Conservation (phyloP, 495 filamentous ascomycete genomes). For the Neurospora pannonica region DNA sequence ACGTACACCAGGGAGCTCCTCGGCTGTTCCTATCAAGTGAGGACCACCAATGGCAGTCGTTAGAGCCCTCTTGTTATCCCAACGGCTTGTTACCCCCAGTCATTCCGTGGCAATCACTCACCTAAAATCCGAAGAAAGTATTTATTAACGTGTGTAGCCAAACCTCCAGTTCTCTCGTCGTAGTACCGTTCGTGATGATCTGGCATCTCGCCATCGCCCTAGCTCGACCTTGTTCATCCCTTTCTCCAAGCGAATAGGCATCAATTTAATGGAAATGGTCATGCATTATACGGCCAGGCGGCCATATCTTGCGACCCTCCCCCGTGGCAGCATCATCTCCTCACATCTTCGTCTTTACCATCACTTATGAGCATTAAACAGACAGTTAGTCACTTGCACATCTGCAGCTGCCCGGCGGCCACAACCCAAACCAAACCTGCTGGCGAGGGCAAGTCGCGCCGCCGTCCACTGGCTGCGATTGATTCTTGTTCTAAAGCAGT, state of each 20-base stretch:
- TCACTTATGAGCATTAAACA: not conserved
- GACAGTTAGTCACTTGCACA: not conserved
- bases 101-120: not conserved
- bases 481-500: not conserved
- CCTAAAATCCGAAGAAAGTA: not conserved
- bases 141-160: not conserved
- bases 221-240: constrained; percentile 1
- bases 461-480: not conserved
- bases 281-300: not conserved
- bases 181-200: not conserved
- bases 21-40: not conserved
- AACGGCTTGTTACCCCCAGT: not conserved
- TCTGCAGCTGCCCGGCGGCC: not conserved
- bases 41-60: not conserved
- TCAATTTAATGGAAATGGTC: not conserved
- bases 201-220: constrained; percentile 5
- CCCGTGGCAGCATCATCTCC: not conserved
- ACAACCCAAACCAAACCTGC: not conserved
- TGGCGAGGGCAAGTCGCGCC: not conserved
- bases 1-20: not conserved
- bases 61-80: not conserved
- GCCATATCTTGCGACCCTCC: not conserved
- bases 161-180: not conserved
- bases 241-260: not conserved
- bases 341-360: not conserved